Evolutionary conservation across 2,329 filamentous ascomycete genomes (phyloP).

Genomic region (Fusarium verticillioides): DNA sequence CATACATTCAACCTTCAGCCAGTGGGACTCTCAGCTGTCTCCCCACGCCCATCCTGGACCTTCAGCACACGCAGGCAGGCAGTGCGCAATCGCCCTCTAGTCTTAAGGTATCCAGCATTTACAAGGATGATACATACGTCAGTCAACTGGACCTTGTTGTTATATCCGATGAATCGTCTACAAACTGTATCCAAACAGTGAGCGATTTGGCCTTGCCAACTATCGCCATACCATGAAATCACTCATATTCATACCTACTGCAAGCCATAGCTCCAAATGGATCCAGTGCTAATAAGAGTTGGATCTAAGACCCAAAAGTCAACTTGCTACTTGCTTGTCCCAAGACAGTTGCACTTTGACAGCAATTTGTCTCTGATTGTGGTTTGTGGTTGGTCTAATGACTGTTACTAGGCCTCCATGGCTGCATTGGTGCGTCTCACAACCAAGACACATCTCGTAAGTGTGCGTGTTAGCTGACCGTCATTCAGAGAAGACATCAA

Average conservation of each 20-base stretch:
- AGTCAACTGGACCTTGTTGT: neutral
- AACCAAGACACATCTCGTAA: slow-evolving; percentile 15
- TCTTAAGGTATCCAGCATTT: neutral
- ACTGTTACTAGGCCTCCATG: slow-evolving; percentile 6
- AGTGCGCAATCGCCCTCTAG: neutral
- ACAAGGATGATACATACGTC: neutral
- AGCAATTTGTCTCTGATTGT: slow-evolving; percentile 12
- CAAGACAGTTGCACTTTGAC: slow-evolving; percentile 17
- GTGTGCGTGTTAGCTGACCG: slow-evolving; percentile 9
- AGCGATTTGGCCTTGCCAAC: neutral
- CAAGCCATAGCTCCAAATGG: neutral
- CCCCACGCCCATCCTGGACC: slow-evolving; percentile 14
- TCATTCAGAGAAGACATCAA: slow-evolving; percentile 1
- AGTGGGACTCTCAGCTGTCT: slow-evolving; percentile 18
- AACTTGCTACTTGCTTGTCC: slow-evolving; percentile 1
- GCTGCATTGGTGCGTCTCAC: slow-evolving; percentile 31
- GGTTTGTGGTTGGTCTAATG: neutral
- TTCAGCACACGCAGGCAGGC: slow-evolving; percentile 18
- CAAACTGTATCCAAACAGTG: neutral
- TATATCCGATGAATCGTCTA: neutral
- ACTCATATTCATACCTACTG: neutral
- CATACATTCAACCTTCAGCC: slow-evolving; percentile 14
- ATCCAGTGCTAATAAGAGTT: neutral
- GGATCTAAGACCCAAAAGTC: slow-evolving; percentile 3
- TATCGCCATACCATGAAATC: neutral